phyloP scores from a whole-genome alignment of 192 early-diverging fungal species.

The Ramicandelaber brevisporus region DNA sequence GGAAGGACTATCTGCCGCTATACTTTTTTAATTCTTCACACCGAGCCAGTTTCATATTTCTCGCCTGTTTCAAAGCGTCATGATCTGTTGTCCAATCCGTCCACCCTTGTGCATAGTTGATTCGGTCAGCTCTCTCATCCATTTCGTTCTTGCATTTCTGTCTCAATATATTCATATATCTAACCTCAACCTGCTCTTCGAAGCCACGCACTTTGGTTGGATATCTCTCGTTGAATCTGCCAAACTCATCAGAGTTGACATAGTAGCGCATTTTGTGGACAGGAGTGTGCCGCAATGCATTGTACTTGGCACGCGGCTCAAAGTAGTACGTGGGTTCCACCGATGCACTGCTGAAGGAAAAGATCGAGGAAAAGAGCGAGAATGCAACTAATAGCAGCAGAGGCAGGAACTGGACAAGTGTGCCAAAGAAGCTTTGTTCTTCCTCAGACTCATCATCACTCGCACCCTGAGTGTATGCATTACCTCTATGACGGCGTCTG shows the following conservation, averaged over 20 bases:
- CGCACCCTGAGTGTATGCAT: constrained; percentile 1
- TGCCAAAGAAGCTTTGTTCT: constrained; percentile 7
- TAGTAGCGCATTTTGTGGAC: constrained; percentile 46
- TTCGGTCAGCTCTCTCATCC: constrained; percentile 19
- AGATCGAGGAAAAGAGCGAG: constrained; percentile 37
- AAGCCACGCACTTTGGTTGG: constrained; percentile 25
- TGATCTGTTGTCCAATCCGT: constrained; percentile 33
- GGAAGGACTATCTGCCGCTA: no score
- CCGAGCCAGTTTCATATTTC: constrained; percentile 26
- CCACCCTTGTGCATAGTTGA: constrained; percentile 39
- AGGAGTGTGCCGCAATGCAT: constrained; percentile 22
- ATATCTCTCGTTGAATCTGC: constrained; percentile 7
- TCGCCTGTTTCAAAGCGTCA: constrained; percentile 31
- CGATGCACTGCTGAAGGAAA: constrained; percentile 15
- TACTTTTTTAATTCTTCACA: constrained; percentile 45
- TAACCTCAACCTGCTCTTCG: constrained; percentile 44
- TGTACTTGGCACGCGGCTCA: constrained; percentile 18
- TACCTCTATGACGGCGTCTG: no score
- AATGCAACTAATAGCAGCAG: constrained; percentile 48
- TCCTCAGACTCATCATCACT: not conserved
- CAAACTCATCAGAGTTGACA: constrained; percentile 35
- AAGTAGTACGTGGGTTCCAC: constrained; percentile 36
- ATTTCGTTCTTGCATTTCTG: constrained; percentile 35
- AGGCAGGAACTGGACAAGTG: constrained; percentile 52
- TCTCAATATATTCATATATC: constrained; percentile 39